A percentile compares a stretch with the other conserved stretches of the same genome.
Conservation (phyloP, 139 green algal species). For the Closterium sp. region DNA sequence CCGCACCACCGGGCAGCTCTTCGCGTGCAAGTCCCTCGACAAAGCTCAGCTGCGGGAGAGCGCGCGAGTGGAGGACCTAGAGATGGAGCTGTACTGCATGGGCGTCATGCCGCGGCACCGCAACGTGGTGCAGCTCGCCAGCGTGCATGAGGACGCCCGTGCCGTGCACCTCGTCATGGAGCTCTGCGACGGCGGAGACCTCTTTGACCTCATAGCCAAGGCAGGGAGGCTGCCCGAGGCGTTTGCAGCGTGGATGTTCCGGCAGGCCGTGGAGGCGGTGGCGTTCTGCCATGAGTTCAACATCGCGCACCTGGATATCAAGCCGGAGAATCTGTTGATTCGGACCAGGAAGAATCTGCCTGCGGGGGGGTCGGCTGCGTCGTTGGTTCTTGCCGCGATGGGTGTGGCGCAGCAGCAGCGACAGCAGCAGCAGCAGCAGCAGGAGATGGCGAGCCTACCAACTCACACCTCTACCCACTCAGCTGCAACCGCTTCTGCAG, state of each 20-base stretch:
- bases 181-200: neutral
- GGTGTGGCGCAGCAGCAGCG: neutral
- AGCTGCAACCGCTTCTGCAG: neutral
- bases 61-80: neutral
- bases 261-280: neutral
- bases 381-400: neutral
- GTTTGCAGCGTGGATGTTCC: neutral
- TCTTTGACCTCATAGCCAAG: neutral
- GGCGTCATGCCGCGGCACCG: neutral
- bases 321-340: slow-evolving; percentile 2
- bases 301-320: neutral
- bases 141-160: neutral
- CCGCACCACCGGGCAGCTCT: slow-evolving; percentile 4
- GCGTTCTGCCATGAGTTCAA: neutral
- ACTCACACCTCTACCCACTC: neutral
- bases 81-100: neutral
- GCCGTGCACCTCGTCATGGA: neutral
- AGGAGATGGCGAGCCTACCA: neutral
- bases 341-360: neutral
- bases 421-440: neutral
- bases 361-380: neutral
- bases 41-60: neutral
- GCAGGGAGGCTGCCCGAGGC: neutral
- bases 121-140: neutral
- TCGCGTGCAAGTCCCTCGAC: slow-evolving; percentile 2